Percentiles rank a stretch among this genome's conserved stretches.
Conservation (phyloP, 352 stramenopile genomes). For the Phytophthora megakarya region DNA sequence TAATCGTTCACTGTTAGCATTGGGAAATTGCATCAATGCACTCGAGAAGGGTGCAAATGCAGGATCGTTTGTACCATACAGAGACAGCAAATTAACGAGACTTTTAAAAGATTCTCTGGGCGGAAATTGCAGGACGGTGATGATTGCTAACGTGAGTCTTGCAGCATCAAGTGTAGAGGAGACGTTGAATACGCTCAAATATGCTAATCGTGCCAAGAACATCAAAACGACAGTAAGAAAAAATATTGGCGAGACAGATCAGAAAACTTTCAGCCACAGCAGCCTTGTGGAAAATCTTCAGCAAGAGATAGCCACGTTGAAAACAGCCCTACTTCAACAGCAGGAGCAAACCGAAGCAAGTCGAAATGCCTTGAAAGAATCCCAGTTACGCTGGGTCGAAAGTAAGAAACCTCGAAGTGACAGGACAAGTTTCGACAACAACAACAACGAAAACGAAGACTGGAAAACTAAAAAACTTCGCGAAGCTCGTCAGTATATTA, state of each 20-base stretch:
- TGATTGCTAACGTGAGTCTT: slow-evolving; percentile 92
- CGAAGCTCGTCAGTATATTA: slow-evolving; percentile 74
- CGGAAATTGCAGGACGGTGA: slow-evolving; percentile 93
- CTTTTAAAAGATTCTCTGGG: slow-evolving; percentile 91
- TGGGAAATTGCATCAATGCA: slow-evolving; percentile 95
- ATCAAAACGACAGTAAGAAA: slow-evolving; percentile 91
- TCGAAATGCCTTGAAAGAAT: neutral
- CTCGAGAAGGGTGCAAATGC: slow-evolving; percentile 69
- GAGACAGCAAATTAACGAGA: slow-evolving; percentile 89
- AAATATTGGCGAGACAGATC: slow-evolving; percentile 90
- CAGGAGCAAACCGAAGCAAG: slow-evolving; percentile 23
- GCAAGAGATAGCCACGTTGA: slow-evolving; percentile 86
- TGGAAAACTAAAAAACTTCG: slow-evolving; percentile 31
- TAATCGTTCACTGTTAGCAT: slow-evolving; percentile 89
- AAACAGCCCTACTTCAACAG: slow-evolving; percentile 53
- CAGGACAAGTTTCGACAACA: slow-evolving; percentile 19
- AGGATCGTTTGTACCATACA: slow-evolving; percentile 85
- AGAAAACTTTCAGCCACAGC: slow-evolving; percentile 87
- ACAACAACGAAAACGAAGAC: slow-evolving; percentile 30
- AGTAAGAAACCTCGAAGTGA: slow-evolving; percentile 10
- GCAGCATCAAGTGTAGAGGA: slow-evolving; percentile 87
- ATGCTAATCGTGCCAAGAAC: slow-evolving; percentile 92
- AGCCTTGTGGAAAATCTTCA: slow-evolving; percentile 84
- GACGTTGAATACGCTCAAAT: slow-evolving; percentile 94
- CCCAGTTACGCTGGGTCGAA: slow-evolving; percentile 20